Evolutionary conservation across 1,284 basidiomycete genomes (phyloP).

Genomic region (Inonotus obliquus): DNA sequence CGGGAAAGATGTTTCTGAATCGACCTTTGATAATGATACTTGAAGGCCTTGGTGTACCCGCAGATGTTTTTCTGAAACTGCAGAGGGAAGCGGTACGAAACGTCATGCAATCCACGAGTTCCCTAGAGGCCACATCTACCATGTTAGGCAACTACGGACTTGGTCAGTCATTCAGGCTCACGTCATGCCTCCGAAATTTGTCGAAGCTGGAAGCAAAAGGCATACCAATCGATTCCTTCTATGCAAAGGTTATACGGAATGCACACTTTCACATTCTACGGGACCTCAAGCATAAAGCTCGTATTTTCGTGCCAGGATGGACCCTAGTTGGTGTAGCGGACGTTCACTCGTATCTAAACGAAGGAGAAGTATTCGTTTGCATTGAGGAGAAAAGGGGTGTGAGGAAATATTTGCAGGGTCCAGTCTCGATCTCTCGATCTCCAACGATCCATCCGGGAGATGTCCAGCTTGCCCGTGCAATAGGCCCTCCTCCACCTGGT

Average conservation of each 20-base stretch:
- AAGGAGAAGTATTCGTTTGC: slow-evolving; percentile 56
- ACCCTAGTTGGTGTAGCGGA: slow-evolving; percentile 69
- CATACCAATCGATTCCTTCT: slow-evolving; percentile 40
- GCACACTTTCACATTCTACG: slow-evolving; percentile 59
- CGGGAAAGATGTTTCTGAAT: slow-evolving; percentile 57
- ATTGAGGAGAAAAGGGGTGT: slow-evolving; percentile 37
- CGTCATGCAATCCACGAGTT: slow-evolving; percentile 37
- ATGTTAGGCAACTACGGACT: slow-evolving; percentile 44
- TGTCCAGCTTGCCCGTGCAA: slow-evolving; percentile 29
- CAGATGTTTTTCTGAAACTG: slow-evolving; percentile 47
- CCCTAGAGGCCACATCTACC: slow-evolving; percentile 40
- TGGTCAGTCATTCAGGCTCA: slow-evolving; percentile 36
- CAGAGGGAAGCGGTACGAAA: slow-evolving; percentile 51
- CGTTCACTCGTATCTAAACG: slow-evolving; percentile 44
- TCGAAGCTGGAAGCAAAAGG: slow-evolving; percentile 30
- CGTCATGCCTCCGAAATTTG: slow-evolving; percentile 36
- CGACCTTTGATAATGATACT: slow-evolving; percentile 69
- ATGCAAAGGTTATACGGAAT: slow-evolving; percentile 46
- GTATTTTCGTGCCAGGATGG: slow-evolving; percentile 63
- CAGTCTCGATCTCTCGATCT: slow-evolving; percentile 46
- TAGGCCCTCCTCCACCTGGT: slow-evolving; percentile 25
- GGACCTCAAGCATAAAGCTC: slow-evolving; percentile 60
- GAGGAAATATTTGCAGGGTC: slow-evolving; percentile 49
- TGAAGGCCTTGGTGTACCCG: slow-evolving; percentile 48
- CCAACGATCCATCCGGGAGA: slow-evolving; percentile 32